Base-by-base conservation (phyloP, 176 grass and related monocot species). In the Urochloa ruziziensis region DNA sequence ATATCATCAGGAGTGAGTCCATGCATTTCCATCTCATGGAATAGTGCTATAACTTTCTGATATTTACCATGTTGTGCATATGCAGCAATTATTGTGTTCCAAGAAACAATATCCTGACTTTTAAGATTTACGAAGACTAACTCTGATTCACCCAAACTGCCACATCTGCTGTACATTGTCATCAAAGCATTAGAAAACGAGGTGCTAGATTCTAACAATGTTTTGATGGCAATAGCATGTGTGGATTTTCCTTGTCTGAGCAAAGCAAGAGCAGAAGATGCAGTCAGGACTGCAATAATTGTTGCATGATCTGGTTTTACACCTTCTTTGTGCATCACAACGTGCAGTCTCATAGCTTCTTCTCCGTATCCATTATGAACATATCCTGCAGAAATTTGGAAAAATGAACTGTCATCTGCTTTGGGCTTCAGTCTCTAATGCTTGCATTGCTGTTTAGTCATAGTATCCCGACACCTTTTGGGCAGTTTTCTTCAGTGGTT, bases 81-180 rank as follows among this genome's bases (percentile, higher is more conserved):
- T 77, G 93, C 82, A 51, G 87, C 80, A 66, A 96, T 95, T 74
- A 98, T 92, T 57, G 87, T 90, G 67, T 98, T 98, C 93, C 89
- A 98, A 25, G 91, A 89, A 69, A 96, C 62, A 18, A 94, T 59
- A 57, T 94, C 93, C 59, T 65, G 67, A 56, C 61, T 78, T 90
- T 63, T 79, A 47, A 87, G 64, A 75, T 91, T 84, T 54, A 23
- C 58, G 46, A 98, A 98, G 16, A 94, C 53, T 25, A 90, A 78
- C 33, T 94, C 82, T 52, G 83, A 98, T 71, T 94, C 87, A n/a
- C 25, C 36, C 49, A 98, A 87, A 77, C 82, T 85, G 61, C 96
- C 89, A 54, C 93, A 93, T 82, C 91, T 98, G 87, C 87, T 93
- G 66, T 98, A 95, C 96, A 94, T 98, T 62, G 87, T 92, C 64